Conservation (phyloP, 2,329 filamentous ascomycete species). For the Ceratocystis papillata region DNA sequence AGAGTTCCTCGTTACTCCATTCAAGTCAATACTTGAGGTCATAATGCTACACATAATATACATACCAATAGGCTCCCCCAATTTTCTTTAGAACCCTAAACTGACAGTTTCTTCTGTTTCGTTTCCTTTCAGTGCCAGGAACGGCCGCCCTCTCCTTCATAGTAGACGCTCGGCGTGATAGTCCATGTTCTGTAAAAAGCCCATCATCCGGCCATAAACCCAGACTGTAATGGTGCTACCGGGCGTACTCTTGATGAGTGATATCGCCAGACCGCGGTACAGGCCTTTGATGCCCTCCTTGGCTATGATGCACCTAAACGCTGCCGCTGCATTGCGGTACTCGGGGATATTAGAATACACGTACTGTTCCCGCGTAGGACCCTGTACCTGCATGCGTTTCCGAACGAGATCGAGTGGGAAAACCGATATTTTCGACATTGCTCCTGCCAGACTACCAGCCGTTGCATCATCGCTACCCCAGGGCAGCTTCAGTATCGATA, state of each 20-base stretch:
- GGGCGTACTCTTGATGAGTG: conserved; percentile 87
- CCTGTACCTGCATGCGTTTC: conserved; percentile 91
- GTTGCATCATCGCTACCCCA: conserved; percentile 73
- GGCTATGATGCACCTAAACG: conserved; percentile 55
- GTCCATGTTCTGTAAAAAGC: conserved; percentile 40
- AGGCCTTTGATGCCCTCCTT: conserved; percentile 68
- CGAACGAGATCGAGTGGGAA: conserved; percentile 89
- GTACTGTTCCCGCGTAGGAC: conserved; percentile 68
- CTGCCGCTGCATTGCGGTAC: conserved; percentile 57
- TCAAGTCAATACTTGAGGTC: background rate
- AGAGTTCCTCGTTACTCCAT: background rate
- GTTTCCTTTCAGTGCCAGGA: background rate
- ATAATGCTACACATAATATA: conserved; percentile 2
- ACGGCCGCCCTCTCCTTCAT: background rate
- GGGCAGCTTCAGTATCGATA: conserved; percentile 47
- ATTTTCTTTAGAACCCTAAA: background rate
- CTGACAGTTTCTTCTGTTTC: background rate
- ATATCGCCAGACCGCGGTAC: conserved; percentile 80
- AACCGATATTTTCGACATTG: conserved; percentile 76
- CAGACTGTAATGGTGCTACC: conserved; percentile 86
- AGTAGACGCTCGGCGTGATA: conserved; percentile 27
- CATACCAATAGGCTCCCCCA: background rate
- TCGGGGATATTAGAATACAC: conserved; percentile 80
- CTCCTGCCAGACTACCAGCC: conserved; percentile 67
- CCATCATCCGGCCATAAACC: conserved; percentile 75